A percentile compares a stretch with the other conserved stretches of the same genome.
Evolutionary conservation across 2,329 filamentous ascomycete species (phyloP).

Genomic region (Penicillium sclerotigenum): DNA sequence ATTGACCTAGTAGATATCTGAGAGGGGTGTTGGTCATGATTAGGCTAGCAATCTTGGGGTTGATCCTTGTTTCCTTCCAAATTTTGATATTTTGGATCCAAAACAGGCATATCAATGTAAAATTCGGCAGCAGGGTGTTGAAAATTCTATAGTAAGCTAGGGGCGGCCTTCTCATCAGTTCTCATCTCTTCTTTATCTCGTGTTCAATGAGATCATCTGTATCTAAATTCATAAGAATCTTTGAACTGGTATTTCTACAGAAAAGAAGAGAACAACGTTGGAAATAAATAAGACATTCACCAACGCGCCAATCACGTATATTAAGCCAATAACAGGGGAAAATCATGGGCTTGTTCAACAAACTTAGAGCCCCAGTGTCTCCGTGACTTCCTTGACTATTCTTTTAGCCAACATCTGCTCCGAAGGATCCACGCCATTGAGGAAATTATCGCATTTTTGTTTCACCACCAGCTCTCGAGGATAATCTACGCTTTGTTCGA

Average conservation of each 20-base stretch:
- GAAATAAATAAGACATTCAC: neutral
- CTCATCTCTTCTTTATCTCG: neutral
- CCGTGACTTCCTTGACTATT: neutral
- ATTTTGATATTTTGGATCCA: conserved; percentile 5
- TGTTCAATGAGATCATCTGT: neutral
- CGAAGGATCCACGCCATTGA: neutral
- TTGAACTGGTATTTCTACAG: neutral
- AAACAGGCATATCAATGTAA: neutral
- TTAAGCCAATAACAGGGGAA: neutral
- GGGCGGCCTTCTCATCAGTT: too few relatives aligned
- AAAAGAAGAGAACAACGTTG: neutral
- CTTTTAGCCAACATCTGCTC: neutral
- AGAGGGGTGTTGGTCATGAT: conserved; percentile 48
- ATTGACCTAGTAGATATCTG: conserved; percentile 36
- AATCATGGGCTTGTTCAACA: neutral
- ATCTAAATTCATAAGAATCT: neutral
- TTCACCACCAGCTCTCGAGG: neutral
- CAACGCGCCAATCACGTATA: neutral
- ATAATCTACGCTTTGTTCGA: neutral
- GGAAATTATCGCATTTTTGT: neutral
- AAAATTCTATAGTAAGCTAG: neutral
- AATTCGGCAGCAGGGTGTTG: too few relatives aligned
- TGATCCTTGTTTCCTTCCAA: conserved; percentile 43
- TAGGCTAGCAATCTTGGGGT: conserved; percentile 43
- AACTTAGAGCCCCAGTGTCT: neutral